phyloP scores from a whole-genome alignment of 805 yeast genomes.

The Osmozyma mogii region DNA sequence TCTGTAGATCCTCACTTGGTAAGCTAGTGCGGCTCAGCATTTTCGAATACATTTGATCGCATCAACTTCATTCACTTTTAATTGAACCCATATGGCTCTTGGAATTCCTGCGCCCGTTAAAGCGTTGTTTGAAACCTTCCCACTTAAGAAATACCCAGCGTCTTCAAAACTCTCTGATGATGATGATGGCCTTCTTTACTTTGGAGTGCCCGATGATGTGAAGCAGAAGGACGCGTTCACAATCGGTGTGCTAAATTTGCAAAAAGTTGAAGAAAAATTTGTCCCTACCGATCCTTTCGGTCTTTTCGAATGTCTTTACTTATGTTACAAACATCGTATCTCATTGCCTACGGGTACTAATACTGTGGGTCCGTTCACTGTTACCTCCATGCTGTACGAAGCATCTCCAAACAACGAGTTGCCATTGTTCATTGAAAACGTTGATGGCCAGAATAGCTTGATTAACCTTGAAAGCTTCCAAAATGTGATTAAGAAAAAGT shows the following conservation, averaged over 20 bases:
- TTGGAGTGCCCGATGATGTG: conserved; percentile 6
- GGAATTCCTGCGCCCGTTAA: conserved; percentile 35
- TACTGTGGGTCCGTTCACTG: conserved; percentile 17
- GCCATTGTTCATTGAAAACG: conserved; percentile 51
- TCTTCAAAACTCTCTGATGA: conserved; percentile 12
- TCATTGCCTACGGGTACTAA: conserved; percentile 28
- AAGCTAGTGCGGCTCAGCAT: no score
- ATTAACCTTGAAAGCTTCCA: conserved; percentile 1
- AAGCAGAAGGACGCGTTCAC: conserved; percentile 28
- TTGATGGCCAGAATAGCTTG: conserved; percentile 1
- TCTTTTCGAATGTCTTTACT: conserved; percentile 36
- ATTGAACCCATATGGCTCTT: no score
- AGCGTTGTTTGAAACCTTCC: conserved; percentile 43
- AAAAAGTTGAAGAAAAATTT: conserved; percentile 12
- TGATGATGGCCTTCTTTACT: conserved; percentile 3
- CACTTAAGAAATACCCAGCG: conserved; percentile 37
- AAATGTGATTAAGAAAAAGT: conserved; percentile 1
- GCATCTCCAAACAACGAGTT: conserved; percentile 43
- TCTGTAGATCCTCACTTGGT: neutral
- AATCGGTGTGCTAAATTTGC: conserved; percentile 47
- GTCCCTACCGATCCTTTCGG: conserved; percentile 57
- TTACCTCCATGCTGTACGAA: conserved; percentile 40
- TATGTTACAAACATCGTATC: conserved; percentile 38
- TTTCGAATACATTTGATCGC: neutral
- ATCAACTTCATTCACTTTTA: neutral